Evolutionary conservation across 768 basidiomycete genomes (phyloP).

Genomic region (Suillus discolor): DNA sequence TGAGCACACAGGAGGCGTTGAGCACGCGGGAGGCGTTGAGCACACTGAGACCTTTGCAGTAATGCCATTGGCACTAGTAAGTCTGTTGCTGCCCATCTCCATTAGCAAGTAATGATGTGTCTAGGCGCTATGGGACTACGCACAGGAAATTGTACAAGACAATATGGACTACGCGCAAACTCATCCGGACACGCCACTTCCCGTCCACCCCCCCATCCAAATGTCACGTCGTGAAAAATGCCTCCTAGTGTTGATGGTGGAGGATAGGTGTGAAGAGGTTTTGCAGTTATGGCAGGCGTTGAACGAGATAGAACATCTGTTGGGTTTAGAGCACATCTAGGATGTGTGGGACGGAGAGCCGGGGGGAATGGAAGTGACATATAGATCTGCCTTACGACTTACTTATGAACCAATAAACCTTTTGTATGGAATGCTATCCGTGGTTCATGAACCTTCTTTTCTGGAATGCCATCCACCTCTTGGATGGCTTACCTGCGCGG

Average conservation of each 20-base stretch:
- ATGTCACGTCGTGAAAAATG: background rate
- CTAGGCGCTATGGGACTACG: background rate
- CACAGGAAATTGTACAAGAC: background rate
- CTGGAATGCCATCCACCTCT: slow-evolving; percentile 99
- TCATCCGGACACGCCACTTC: background rate
- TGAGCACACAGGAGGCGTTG: no score
- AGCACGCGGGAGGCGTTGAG: no score
- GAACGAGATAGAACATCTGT: background rate
- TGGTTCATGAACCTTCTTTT: slow-evolving; percentile 97
- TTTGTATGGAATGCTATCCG: no score
- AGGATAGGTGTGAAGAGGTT: background rate
- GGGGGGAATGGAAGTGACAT: no score
- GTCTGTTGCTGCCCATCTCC: no score
- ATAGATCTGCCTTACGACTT: no score
- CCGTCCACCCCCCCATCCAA: background rate
- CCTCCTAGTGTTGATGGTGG: background rate
- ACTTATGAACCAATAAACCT: no score
- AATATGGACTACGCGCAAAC: background rate
- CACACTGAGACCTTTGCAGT: no score
- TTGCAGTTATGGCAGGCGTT: background rate
- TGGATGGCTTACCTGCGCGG: slow-evolving; percentile 93
- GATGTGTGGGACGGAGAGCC: no score
- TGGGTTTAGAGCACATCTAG: background rate
- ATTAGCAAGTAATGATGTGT: background rate
- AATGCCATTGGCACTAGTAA: no score